These are phyloP conservation scores for Skeletonema marinoi DNA, from an alignment of 108 stramenopile genomes.

Conservation along the genomic window DNA sequence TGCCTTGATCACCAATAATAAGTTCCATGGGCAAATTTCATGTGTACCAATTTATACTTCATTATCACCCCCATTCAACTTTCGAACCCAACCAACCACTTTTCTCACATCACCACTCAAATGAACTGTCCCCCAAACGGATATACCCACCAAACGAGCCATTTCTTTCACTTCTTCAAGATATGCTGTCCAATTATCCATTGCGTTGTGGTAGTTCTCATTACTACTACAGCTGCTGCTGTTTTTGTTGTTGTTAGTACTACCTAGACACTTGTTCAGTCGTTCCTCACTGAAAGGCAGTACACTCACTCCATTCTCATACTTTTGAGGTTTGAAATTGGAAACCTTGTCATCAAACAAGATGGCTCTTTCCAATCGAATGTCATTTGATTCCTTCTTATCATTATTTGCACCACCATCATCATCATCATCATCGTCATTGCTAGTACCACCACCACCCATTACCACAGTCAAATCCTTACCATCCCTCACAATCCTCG, in stretches of 20 bases:
- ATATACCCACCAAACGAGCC: slow-evolving; percentile 35
- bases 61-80: neutral
- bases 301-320: slow-evolving; percentile 41
- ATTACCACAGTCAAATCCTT: slow-evolving; percentile 46
- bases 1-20: too few species aligned
- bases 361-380: slow-evolving; percentile 25
- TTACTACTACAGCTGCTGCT: too few species aligned
- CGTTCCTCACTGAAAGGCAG: slow-evolving; percentile 12
- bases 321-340: slow-evolving; percentile 41
- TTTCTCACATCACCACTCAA: slow-evolving; percentile 41
- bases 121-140: slow-evolving; percentile 33
- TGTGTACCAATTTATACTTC: too few species aligned
- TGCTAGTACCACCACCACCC: neutral
- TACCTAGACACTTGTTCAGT: slow-evolving; percentile 15
- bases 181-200: slow-evolving; percentile 15
- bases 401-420: too few species aligned
- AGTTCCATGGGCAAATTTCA: too few species aligned
- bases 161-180: slow-evolving; percentile 34
- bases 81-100: slow-evolving; percentile 30
- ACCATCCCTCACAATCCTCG: slow-evolving; percentile 34
- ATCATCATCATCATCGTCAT: too few species aligned
- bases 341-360: slow-evolving; percentile 43
- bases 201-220: too few species aligned
- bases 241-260: neutral
- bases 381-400: too few species aligned